Conservation (phyloP, 495 filamentous ascomycete genomes). For the Amniculicola lignicola region DNA sequence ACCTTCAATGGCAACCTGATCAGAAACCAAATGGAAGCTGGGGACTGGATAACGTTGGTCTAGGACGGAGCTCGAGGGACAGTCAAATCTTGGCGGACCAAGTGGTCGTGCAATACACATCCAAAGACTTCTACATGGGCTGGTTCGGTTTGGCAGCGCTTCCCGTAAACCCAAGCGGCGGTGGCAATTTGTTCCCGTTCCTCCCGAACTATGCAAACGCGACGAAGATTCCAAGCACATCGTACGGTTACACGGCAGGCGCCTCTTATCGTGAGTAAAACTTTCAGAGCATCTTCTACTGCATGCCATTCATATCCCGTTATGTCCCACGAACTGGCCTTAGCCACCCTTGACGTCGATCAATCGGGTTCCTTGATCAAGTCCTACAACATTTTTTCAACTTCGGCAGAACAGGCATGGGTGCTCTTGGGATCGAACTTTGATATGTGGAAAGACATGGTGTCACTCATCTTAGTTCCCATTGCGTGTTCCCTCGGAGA, state of each 20-base stretch:
- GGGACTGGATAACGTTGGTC: conserved; percentile 16
- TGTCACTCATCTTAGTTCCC: no score
- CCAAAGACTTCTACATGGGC: conserved; percentile 26
- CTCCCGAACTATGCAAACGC: conserved; percentile 10
- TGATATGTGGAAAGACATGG: no score
- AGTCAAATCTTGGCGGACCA: conserved; percentile 4
- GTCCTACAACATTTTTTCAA: no score
- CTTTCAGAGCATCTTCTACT: background rate
- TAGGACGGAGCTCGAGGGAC: conserved; percentile 3
- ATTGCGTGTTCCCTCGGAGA: no score
- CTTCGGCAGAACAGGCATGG: no score
- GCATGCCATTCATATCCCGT: background rate
- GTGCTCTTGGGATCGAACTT: no score
- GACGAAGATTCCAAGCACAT: conserved; percentile 10
- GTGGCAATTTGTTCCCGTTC: background rate
- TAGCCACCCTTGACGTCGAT: no score
- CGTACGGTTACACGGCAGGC: conserved; percentile 31
- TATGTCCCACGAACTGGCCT: background rate
- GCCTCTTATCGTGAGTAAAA: conserved; percentile 28
- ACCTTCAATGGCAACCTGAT: background rate
- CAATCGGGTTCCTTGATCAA: no score
- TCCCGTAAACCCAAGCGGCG: conserved; percentile 2
- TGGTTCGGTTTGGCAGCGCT: conserved; percentile 21
- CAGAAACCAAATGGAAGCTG: conserved; percentile 16
- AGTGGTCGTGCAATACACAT: conserved; percentile 3